Evolutionary conservation across 805 yeast species (phyloP), one percentile per base, ranked within the genome.

Genomic region (Nadsonia fulvescens): DNA sequence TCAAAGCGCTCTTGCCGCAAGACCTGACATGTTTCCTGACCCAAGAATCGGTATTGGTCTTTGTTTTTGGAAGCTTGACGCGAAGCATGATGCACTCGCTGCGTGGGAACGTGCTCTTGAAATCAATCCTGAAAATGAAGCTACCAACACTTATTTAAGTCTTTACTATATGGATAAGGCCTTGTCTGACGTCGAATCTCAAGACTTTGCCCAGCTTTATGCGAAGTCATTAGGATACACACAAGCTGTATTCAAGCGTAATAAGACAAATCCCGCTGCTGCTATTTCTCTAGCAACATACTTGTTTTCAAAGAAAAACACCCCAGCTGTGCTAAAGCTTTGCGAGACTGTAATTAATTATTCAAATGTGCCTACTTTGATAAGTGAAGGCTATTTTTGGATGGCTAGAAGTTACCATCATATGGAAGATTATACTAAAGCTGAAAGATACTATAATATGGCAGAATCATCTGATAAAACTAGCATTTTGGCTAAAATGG

Each of bases 31-130:
- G 18, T 53, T 75, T 38, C 95, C 96, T 4, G 95, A 86, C 52
- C 91, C 95, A 11, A 62, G 99, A 49, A 63, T 89, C 33, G 99
- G 96, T 15, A 68, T 86, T 33, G 99, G 98, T 18, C 54, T 89
- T 36, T 83, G 95, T 49, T 86, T 72, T 45, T 89, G 95, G 95
- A 66, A 66, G 33, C 54, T 89, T 34, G 74, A 74, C 27, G 92
- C 79, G 46, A 64, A 66, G 35, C 63, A 63, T 27, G 63, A 79
- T 55, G 96, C 98, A 0, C 43, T 63, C 5, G 54, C 56, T 25
- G 74, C 96, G 0, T 89, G 96, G 95, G 63, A 66, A 34, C 64
- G 95, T 42, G 63, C 79, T 2, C 51, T 70, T 16, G 75, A 72
- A 43, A 49, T 86, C 21, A 66, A 74, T 35, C 69, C 74, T 4